Conservation (phyloP, 2,329 filamentous ascomycete genomes). For the Xylariaceae sp. region DNA sequence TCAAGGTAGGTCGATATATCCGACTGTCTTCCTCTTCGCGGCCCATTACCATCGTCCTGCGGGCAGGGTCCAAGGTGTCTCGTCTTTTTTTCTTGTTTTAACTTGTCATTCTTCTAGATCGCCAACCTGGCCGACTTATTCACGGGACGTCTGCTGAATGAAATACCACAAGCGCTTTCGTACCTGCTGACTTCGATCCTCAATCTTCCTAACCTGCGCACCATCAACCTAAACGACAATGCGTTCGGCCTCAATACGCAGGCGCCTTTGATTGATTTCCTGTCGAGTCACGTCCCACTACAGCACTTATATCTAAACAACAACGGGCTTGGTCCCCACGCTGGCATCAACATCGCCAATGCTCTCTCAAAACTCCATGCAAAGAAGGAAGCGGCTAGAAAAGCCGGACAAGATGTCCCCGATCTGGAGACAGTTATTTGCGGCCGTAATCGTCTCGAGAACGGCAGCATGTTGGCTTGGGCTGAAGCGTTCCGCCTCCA, state of each 20-base stretch:
- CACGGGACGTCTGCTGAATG: slow-evolving; percentile 84
- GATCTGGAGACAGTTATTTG: slow-evolving; percentile 95
- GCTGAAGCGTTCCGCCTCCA: slow-evolving; percentile 82
- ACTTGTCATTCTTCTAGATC: slow-evolving; percentile 42
- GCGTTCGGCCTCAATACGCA: slow-evolving; percentile 95
- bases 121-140: slow-evolving; percentile 97
- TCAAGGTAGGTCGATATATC: slow-evolving; percentile 53
- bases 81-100: slow-evolving; percentile 4
- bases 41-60: background rate
- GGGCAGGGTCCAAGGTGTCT: background rate
- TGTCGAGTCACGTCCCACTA: slow-evolving; percentile 80
- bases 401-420: slow-evolving; percentile 67
- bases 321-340: slow-evolving; percentile 90
- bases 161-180: slow-evolving; percentile 87
- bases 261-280: slow-evolving; percentile 86
- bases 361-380: slow-evolving; percentile 77
- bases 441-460: slow-evolving; percentile 91
- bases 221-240: slow-evolving; percentile 95
- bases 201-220: slow-evolving; percentile 79
- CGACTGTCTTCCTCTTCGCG: background rate
- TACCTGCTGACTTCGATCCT: slow-evolving; percentile 81
- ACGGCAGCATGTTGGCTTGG: slow-evolving; percentile 95
- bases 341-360: slow-evolving; percentile 83
- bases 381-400: slow-evolving; percentile 76
- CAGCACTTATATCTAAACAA: slow-evolving; percentile 97